phyloP scores from a whole-genome alignment of 305 asterid genomes.

The Fraxinus paxiana region DNA sequence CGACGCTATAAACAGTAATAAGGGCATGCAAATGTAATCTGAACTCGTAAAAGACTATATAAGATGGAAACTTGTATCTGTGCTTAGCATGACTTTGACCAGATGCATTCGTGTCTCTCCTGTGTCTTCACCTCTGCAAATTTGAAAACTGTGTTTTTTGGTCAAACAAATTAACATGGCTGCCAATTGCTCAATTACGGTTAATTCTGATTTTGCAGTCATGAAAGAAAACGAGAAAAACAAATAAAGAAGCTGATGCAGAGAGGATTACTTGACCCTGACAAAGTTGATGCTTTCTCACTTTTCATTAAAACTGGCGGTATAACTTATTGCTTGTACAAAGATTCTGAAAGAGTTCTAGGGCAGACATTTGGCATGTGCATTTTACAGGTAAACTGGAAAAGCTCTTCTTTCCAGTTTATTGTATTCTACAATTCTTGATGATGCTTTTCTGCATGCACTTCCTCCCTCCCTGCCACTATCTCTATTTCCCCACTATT shows the following conservation, averaged over 20 bases:
- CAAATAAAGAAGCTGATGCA: constrained; percentile 65
- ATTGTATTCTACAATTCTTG: neutral
- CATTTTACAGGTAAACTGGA: constrained; percentile 68
- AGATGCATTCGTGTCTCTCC: neutral
- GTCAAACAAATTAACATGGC: neutral
- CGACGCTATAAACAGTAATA: neutral
- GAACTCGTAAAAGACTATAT: neutral
- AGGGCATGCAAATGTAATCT: neutral
- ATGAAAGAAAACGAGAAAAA: constrained; percentile 66
- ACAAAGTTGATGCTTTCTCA: constrained; percentile 63
- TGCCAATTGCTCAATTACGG: neutral
- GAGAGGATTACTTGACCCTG: constrained; percentile 63
- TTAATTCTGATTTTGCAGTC: constrained; percentile 41
- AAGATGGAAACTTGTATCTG: neutral
- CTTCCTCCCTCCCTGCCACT: neutral
- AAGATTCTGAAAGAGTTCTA: constrained; percentile 81
- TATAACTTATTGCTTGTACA: constrained; percentile 72
- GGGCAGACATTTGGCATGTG: constrained; percentile 98
- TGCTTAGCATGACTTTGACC: neutral
- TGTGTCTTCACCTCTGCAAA: neutral
- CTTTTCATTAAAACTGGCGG: constrained; percentile 70
- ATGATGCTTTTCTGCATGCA: neutral
- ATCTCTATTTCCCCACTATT: neutral
- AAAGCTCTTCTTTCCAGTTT: neutral
- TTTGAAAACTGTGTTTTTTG: constrained; percentile 7